A percentile compares a stretch with the other conserved stretches of the same genome.
Evolutionary conservation across 164 flowering plant genomes (phyloP).

Genomic region (Sextonia rubra): DNA sequence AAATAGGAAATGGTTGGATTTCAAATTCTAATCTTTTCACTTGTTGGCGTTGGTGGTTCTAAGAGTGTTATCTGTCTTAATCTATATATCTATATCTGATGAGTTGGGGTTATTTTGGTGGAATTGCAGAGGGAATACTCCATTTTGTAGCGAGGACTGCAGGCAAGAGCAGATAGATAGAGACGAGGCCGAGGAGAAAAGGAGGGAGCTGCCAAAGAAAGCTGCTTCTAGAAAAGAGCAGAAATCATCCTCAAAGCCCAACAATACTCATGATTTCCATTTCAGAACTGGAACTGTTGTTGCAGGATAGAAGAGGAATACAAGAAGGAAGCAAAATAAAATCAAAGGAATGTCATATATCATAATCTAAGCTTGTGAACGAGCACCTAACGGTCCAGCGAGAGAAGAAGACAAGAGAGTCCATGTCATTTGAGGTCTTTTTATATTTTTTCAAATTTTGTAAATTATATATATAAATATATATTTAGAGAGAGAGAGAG

Average conservation of each 20-base stretch:
- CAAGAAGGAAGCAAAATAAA: not conserved
- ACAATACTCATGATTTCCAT: conserved; percentile 26
- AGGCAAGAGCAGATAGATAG: conserved; percentile 73
- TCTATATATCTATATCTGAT: too few relatives aligned
- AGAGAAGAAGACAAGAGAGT: not conserved
- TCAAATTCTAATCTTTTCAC: too few relatives aligned
- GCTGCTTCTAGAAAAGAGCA: conserved; percentile 9
- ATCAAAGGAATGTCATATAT: not conserved
- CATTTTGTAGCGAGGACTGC: conserved; percentile 91
- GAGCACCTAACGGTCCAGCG: too few relatives aligned
- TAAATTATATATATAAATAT: too few relatives aligned
- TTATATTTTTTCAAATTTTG: too few relatives aligned
- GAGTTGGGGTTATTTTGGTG: not conserved
- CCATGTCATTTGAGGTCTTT: not conserved
- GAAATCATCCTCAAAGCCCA: conserved; percentile 10
- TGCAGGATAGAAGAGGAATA: conserved; percentile 36
- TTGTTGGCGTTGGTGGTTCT: not conserved
- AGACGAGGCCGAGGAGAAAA: conserved; percentile 70
- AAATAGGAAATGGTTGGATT: not conserved
- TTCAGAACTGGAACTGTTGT: conserved; percentile 54
- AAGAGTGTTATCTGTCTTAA: too few relatives aligned
- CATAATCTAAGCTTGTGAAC: too few relatives aligned
- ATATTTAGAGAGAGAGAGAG: too few relatives aligned
- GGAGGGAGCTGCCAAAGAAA: conserved; percentile 27
- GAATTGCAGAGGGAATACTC: conserved; percentile 73